Base-by-base conservation (phyloP, 163 green algal genomes). In the Prototheca wickerhamii region DNA sequence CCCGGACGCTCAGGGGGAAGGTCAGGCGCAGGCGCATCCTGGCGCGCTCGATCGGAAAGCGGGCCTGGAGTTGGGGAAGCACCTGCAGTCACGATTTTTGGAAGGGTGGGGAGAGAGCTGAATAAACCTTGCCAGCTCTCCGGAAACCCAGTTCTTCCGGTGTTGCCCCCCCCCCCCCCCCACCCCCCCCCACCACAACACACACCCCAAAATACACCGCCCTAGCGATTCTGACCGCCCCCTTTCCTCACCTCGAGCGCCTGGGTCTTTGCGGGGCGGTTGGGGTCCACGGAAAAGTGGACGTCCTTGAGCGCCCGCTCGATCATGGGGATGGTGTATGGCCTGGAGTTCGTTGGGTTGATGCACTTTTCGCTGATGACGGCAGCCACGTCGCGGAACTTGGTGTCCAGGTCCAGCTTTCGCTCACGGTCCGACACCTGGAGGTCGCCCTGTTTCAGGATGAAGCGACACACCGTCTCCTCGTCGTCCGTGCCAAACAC, bases 401-500 rank as follows among this genome's bases (percentile, higher is more conserved):
- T 62, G 54, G 81, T 83, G 59, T 92, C 85, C 26, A 87, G 83
- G 73, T 96, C 80, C 34, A 90, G 54, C 33, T 92, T 84, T 2
- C 93, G 80, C 77, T 99, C 93, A 75, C 95, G 95, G 58, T 99
- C 93, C 2, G 85, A 93, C 26, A 99, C 88, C 82, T 98, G 92
- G 59, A 95, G 61, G 66, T 97, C 91, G 26, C 93, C 93, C 61
- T 93, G 87, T 4, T 82, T 49, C 35, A 98, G 74, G 61, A 96
- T 94, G n/a, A 85, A 73, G 10, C 80, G 55, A 78, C 87, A 96
- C 44, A 98, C 88, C n/a, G 65, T 61, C 28, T 87, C 68, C 59
- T 90, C 63, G 64, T 97, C 87, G 12, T 77, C 85, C 2, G 86
- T 97, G 37, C 91, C 90, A 81, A 99, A 99, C 3, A 84, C 91